Evolutionary conservation across 495 filamentous ascomycete species (phyloP).

Genomic region (Penicillium robsamsonii): DNA sequence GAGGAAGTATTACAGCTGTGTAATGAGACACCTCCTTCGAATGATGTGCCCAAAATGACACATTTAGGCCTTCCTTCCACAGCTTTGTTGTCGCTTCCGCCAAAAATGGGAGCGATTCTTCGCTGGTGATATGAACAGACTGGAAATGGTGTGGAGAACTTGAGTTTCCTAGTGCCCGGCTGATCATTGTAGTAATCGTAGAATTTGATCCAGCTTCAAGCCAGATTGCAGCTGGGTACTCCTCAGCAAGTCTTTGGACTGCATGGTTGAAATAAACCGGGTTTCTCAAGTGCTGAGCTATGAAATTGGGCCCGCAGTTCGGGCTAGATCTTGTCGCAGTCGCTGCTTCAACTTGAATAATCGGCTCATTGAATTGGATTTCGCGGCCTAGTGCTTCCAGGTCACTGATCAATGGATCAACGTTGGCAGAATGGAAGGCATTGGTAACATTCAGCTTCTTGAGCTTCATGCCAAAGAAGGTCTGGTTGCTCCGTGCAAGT

Average conservation of each 20-base stretch:
- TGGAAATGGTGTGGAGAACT: no score
- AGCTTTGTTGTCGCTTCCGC: no score
- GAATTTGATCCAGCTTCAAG: neutral
- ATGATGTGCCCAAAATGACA: no score
- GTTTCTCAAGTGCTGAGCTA: neutral
- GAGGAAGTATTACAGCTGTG: no score
- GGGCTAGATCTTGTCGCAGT: conserved; percentile 7
- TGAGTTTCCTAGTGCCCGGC: neutral
- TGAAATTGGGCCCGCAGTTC: no score
- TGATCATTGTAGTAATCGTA: neutral
- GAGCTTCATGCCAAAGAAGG: conserved; percentile 16
- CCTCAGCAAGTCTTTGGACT: neutral
- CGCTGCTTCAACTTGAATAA: conserved; percentile 32
- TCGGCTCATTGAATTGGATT: conserved; percentile 29
- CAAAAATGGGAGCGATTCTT: no score
- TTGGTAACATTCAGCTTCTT: conserved; percentile 50
- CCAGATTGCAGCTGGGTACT: neutral
- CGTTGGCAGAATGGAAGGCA: conserved; percentile 51
- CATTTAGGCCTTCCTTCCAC: no score
- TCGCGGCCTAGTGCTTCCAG: conserved; percentile 27
- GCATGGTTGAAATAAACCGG: neutral
- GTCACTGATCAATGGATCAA: conserved; percentile 31
- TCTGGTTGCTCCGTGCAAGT: conserved; percentile 33
- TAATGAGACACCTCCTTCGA: no score
- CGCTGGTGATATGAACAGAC: no score